Evolutionary conservation across 257 asterid genomes (phyloP).

Genomic region (Ligustrum vulgare): DNA sequence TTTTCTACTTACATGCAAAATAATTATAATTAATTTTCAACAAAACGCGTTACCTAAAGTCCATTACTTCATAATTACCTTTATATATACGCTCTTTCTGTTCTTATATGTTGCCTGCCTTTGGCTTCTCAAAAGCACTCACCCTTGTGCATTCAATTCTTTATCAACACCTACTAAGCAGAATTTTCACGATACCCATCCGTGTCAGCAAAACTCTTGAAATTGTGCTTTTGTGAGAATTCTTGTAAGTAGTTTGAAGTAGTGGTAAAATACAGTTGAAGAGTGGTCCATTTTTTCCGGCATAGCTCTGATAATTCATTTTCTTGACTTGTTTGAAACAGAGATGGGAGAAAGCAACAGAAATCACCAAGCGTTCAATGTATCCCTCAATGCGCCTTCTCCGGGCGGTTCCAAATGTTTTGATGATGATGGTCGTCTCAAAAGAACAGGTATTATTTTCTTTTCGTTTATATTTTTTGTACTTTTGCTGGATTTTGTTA

Average conservation of each 20-base stretch:
- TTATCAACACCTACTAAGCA: neutral
- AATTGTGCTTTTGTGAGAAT: conserved; percentile 25
- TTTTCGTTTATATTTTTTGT: neutral
- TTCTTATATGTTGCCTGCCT: conserved; percentile 32
- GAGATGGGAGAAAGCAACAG: conserved; percentile 50
- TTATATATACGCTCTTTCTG: no score
- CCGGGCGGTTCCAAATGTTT: conserved; percentile 39
- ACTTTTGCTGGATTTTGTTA: neutral
- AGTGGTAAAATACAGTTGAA: conserved; percentile 27
- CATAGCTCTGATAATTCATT: conserved; percentile 7
- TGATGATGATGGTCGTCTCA: conserved; percentile 51
- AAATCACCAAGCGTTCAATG: conserved; percentile 40
- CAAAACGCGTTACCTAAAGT: neutral
- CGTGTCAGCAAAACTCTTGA: conserved; percentile 4
- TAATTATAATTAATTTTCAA: no score
- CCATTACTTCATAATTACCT: no score
- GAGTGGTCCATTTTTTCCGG: conserved; percentile 8
- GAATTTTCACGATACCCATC: neutral
- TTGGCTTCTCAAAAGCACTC: neutral
- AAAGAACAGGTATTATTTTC: conserved; percentile 40
- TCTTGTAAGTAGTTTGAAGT: conserved; percentile 25
- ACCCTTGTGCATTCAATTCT: neutral
- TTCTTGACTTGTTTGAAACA: neutral
- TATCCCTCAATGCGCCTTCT: conserved; percentile 28
- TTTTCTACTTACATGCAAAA: neutral